These are phyloP conservation scores for Cladophialophora carrionii DNA, from an alignment of 2,329 filamentous ascomycete species.

Conservation along the genomic window DNA sequence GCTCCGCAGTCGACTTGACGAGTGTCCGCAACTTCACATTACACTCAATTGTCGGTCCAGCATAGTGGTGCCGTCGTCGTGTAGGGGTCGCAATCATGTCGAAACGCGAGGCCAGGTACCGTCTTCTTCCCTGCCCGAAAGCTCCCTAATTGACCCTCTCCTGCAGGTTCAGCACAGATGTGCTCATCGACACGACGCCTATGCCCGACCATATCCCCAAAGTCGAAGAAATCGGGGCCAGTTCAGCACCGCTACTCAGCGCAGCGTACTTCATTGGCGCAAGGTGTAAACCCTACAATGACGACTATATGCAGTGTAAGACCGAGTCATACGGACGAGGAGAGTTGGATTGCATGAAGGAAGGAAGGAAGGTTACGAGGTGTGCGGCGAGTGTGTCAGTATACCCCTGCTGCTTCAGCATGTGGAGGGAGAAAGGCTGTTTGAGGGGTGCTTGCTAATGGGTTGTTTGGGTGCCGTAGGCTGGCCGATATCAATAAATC, in stretches of 20 bases:
- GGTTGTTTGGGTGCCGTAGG: conserved; percentile 53
- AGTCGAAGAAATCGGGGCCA: conserved; percentile 90
- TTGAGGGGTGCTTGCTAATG: neutral
- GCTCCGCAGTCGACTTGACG: conserved; percentile 34
- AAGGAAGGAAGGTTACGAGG: conserved; percentile 93
- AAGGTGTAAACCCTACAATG: conserved; percentile 91
- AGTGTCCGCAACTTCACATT: conserved; percentile 9
- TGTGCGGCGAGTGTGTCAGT: conserved; percentile 95
- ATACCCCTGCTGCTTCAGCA: neutral
- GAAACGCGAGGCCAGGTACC: conserved; percentile 36
- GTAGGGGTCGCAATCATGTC: conserved; percentile 30
- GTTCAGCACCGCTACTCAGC: conserved; percentile 86
- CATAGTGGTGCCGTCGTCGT: conserved; percentile 6
- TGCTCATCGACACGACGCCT: conserved; percentile 93
- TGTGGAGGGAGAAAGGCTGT: neutral
- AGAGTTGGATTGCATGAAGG: conserved; percentile 93
- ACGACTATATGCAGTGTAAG: conserved; percentile 99
- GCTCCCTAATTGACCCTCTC: neutral
- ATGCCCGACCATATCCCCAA: conserved; percentile 89
- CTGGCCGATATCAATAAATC: conserved; percentile 94
- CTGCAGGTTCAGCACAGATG: conserved; percentile 85
- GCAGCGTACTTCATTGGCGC: conserved; percentile 97
- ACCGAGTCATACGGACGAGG: conserved; percentile 85
- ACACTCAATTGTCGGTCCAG: neutral
- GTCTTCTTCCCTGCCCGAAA: neutral